These are phyloP conservation scores for Diplogelasinospora grovesii DNA, from an alignment of 495 filamentous ascomycete species.

Conservation along the genomic window DNA sequence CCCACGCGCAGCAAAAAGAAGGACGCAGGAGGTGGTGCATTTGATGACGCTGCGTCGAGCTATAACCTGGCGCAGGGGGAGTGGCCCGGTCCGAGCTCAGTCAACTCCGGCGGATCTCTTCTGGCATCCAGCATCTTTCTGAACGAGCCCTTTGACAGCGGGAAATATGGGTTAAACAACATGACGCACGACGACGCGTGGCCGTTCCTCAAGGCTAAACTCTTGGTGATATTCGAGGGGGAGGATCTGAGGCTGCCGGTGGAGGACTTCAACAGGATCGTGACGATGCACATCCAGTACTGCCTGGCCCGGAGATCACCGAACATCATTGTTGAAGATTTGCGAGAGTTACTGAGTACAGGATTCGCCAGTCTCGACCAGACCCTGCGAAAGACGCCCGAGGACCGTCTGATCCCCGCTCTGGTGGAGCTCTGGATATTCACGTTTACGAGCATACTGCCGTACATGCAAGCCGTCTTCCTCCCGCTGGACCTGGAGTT, in stretches of 20 bases:
- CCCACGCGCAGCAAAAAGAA: conserved; percentile 83
- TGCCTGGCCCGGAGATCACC: conserved; percentile 65
- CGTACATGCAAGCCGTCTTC: conserved; percentile 95
- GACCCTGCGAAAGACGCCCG: conserved; percentile 64
- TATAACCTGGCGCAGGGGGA: conserved; percentile 31
- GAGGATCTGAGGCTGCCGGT: conserved; percentile 85
- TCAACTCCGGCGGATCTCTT: conserved; percentile 34
- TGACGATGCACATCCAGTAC: conserved; percentile 69
- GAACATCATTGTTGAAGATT: conserved; percentile 65
- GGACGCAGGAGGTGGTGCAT: conserved; percentile 67
- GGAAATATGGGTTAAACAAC: conserved; percentile 65
- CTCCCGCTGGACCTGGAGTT: conserved; percentile 93
- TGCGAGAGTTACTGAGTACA: conserved; percentile 69
- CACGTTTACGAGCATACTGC: conserved; percentile 81
- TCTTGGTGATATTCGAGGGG: conserved; percentile 89
- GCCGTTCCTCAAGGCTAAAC: conserved; percentile 83
- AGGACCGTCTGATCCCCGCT: conserved; percentile 76
- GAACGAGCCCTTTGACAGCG: conserved; percentile 40
- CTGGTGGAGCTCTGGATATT: conserved; percentile 91
- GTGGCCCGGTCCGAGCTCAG: conserved; percentile 48
- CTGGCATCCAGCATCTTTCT: conserved; percentile 32
- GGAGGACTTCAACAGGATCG: conserved; percentile 89
- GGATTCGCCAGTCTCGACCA: conserved; percentile 86
- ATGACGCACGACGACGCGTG: conserved; percentile 89
- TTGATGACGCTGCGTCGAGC: conserved; percentile 32